Conservation (phyloP, 1,284 basidiomycete species). For the Termitomyces sp. region DNA sequence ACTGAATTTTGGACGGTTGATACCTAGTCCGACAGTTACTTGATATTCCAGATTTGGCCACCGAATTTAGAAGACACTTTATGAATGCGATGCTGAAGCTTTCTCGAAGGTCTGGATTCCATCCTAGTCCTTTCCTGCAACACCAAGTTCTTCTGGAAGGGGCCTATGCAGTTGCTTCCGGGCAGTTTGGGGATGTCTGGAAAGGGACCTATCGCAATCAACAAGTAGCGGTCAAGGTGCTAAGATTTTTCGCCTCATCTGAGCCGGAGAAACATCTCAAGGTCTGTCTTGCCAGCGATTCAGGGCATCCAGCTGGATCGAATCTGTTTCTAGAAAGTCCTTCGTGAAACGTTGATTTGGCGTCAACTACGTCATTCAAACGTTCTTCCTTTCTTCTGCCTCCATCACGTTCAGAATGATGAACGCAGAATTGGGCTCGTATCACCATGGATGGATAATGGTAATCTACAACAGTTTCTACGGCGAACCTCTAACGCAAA, state of each 20-base stretch:
- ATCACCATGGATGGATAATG: constrained; percentile 30
- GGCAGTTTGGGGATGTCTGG: constrained; percentile 20
- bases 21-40: constrained; percentile 4
- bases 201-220: constrained; percentile 15
- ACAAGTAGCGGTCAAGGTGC: constrained; percentile 18
- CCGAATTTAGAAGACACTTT: constrained; percentile 9
- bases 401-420: constrained; percentile 17
- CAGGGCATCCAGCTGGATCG: not conserved
- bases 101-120: constrained; percentile 7
- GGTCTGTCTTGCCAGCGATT: not conserved
- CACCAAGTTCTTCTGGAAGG: constrained; percentile 7
- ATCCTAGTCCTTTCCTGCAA: constrained; percentile 10
- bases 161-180: constrained; percentile 10
- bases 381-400: constrained; percentile 23
- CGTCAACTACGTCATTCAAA: constrained; percentile 21
- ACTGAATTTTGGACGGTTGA: not conserved
- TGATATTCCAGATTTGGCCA: constrained; percentile 9
- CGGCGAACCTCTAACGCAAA: constrained; percentile 8
- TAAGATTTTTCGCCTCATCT: constrained; percentile 12
- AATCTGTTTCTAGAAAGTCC: constrained; percentile 6
- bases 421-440: constrained; percentile 24
- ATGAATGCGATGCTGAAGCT: constrained; percentile 12
- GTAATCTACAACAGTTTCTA: constrained; percentile 24
- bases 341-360: constrained; percentile 23
- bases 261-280: constrained; percentile 13